These are phyloP conservation scores for Blastobotrys persicus DNA, from an alignment of 1,139 yeast species.

Conservation along the genomic window DNA sequence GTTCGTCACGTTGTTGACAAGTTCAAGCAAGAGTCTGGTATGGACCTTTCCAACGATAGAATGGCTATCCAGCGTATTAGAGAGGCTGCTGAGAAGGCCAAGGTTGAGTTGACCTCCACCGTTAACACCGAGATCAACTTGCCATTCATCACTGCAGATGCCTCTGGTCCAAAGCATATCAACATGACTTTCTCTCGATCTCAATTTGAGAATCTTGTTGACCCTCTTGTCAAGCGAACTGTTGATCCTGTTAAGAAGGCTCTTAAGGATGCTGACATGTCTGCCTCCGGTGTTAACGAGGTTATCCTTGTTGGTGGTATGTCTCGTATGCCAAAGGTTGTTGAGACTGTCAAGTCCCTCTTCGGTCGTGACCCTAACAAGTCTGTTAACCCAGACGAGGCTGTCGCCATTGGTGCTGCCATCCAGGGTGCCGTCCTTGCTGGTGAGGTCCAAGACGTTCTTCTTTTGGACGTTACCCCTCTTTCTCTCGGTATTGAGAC, in stretches of 20 bases:
- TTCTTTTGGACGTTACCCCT: conserved; percentile 94
- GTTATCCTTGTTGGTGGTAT: conserved; percentile 99
- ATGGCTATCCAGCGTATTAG: conserved; percentile 99
- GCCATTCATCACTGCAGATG: conserved; percentile 94
- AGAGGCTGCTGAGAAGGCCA: conserved; percentile 99
- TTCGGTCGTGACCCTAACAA: conserved; percentile 96
- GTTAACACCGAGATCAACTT: conserved; percentile 91
- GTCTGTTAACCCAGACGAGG: conserved; percentile 99
- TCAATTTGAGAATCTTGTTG: conserved; percentile 90
- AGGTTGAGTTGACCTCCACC: conserved; percentile 95
- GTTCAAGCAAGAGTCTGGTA: conserved; percentile 90
- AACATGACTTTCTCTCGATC: conserved; percentile 91
- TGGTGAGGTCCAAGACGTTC: conserved; percentile 96
- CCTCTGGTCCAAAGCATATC: conserved; percentile 97
- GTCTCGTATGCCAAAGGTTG: conserved; percentile 99
- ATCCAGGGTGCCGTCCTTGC: conserved; percentile 99
- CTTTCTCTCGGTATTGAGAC: conserved; percentile 98
- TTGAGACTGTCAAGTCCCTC: conserved; percentile 89
- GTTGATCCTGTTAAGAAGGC: conserved; percentile 98
- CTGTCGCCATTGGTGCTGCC: conserved; percentile 99
- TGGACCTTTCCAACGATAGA: conserved; percentile 87
- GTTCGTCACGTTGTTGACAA: conserved; percentile 87
- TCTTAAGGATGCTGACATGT: conserved; percentile 87
- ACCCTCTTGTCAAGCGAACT: conserved; percentile 86
- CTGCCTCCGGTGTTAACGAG: conserved; percentile 86